phyloP scores from a whole-genome alignment of 2,329 filamentous ascomycete genomes.

The Scytalidium sp. region DNA sequence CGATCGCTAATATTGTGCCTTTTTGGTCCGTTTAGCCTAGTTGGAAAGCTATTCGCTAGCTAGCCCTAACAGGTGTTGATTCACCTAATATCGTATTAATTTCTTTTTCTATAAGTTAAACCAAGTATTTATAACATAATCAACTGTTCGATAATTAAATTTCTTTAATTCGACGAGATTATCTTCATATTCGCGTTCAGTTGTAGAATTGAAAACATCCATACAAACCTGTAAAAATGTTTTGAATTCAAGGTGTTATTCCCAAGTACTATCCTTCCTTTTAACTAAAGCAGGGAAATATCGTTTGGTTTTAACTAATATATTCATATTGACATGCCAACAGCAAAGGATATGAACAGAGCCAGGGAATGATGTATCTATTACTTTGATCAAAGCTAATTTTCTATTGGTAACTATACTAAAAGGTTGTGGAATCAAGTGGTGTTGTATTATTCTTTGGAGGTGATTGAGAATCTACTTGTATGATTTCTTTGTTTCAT shows the following conservation, averaged over 20 bases:
- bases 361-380: too few species aligned
- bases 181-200: too few species aligned
- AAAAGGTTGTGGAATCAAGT: background rate
- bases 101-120: background rate
- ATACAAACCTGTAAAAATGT: too few species aligned
- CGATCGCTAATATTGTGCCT: too few species aligned
- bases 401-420: background rate
- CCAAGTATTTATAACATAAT: background rate
- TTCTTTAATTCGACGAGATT: background rate
- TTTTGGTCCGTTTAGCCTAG: too few species aligned
- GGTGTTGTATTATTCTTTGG: background rate
- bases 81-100: background rate
- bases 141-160: background rate
- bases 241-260: too few species aligned
- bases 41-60: too few species aligned
- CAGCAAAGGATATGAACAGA: too few species aligned
- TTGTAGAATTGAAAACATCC: background rate
- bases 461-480: background rate
- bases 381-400: too few species aligned
- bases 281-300: background rate
- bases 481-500: background rate
- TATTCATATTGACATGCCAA: conserved; percentile 1
- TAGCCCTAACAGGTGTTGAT: too few species aligned
- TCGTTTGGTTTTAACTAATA: background rate
- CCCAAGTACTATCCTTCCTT: background rate